phyloP scores from a whole-genome alignment of 169 alveolate species.

The Plasmodium berghei region DNA sequence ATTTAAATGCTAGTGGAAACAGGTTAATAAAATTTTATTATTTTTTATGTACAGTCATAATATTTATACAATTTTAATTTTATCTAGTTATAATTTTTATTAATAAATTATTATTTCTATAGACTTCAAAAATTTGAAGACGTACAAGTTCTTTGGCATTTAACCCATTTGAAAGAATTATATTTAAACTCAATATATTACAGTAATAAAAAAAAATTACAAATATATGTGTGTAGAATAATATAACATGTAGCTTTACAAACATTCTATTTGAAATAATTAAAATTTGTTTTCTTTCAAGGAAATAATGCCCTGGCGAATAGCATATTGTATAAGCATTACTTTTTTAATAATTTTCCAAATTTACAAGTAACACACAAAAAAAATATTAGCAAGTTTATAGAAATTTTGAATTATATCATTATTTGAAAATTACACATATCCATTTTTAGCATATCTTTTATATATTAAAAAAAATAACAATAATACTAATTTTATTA shows the following conservation, averaged over 20 bases:
- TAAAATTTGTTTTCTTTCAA: constrained; percentile 5
- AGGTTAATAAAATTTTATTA: constrained; percentile 16
- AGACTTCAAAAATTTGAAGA: constrained; percentile 68
- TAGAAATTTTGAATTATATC: background rate
- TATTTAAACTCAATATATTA: constrained; percentile 62
- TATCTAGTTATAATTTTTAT: background rate
- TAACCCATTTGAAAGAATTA: constrained; percentile 38
- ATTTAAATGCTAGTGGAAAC: constrained; percentile 66
- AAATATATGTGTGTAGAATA: background rate
- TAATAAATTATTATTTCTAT: background rate
- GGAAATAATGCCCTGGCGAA: constrained; percentile 23
- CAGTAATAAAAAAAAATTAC: constrained; percentile 20
- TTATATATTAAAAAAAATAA: too few relatives aligned
- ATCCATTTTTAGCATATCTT: background rate
- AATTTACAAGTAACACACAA: constrained; percentile 41
- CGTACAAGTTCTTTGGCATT: constrained; percentile 25
- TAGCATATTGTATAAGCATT: constrained; percentile 36
- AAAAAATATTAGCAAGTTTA: background rate
- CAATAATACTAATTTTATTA: too few relatives aligned
- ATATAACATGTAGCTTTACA: background rate
- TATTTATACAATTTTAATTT: background rate
- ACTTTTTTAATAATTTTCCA: constrained; percentile 50
- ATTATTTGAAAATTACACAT: background rate
- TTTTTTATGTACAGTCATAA: background rate
- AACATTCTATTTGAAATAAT: too few relatives aligned